Base-by-base conservation (phyloP, 2,329 filamentous ascomycete species). In the Hymenoscyphus albidus region DNA sequence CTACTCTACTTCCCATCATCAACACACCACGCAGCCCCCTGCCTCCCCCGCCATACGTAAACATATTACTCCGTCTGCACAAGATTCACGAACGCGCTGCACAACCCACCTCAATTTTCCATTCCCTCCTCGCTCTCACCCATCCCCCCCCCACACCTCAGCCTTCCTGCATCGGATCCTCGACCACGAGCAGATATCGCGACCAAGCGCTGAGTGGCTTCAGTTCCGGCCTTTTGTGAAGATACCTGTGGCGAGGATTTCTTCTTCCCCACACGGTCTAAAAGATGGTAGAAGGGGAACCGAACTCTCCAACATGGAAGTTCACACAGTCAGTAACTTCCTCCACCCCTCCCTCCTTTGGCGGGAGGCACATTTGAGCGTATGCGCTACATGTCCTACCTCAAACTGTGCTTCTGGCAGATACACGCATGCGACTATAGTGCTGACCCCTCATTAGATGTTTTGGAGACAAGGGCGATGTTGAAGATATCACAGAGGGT, bases 391-490 rank as follows among this genome's bases (percentile, higher is more conserved):
- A 22, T 54, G 48, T 54, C 48, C 48, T 13, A 54, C 48, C 48
- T 54, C 48, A 22, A 54, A 13, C n/a, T 54, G 48, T 54, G 54
- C 55, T 59, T 60, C 48, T 59, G 40, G 22, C 14, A 58, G 40
- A 22, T 54, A 54, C 10, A 31, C 48, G 22, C 55, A n/a, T 40
- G 35, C 44, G 3, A 38, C 13, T 18, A 9, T 13, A 31, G 38
- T 62, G 67, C 73, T 77, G 70, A 76, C 67, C 66, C 58, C 7
- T 62, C 22, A 64, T 66, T 75, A 98, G 94, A 83, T 98, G 95
- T 83, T 99, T 99, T 81, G 95, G 95, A 80, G 95, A 99, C 82
- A 99, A 99, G 82, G 95, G 95, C 74, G 95, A 99, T 82, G 94
- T 99, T 71, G 95, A 98, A 80, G 74, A 76, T 69, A 76, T 76